phyloP scores from a whole-genome alignment of 1,139 yeast species.

The Protomyces pachydermus region DNA sequence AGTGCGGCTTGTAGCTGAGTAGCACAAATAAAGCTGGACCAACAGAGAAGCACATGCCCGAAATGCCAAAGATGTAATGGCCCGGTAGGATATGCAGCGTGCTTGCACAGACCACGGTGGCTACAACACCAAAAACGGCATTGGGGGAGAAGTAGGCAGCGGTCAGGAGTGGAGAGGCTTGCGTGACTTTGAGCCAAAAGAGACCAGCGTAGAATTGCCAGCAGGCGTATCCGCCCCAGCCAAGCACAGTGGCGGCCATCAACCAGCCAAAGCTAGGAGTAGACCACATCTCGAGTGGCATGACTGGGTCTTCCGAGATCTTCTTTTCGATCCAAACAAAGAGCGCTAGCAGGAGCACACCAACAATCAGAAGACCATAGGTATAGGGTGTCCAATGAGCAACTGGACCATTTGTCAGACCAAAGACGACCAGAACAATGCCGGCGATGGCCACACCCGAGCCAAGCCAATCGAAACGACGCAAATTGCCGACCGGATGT shows the following conservation, averaged over 20 bases:
- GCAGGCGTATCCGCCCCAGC: slow-evolving; percentile 21
- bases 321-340: slow-evolving; percentile 9
- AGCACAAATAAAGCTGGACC: not conserved
- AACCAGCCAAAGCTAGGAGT: slow-evolving; percentile 1
- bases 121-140: slow-evolving; percentile 44
- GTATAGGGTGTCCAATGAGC: slow-evolving; percentile 16
- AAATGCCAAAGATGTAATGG: slow-evolving; percentile 41
- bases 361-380: not conserved
- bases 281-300: slow-evolving; percentile 22
- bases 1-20: slow-evolving; percentile 34
- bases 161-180: slow-evolving; percentile 41
- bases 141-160: slow-evolving; percentile 46
- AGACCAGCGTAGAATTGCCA: slow-evolving; percentile 20
- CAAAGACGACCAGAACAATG: slow-evolving; percentile 15
- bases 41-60: slow-evolving; percentile 36
- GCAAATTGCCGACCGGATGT: not conserved
- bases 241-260: slow-evolving; percentile 9
- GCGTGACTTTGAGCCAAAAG: slow-evolving; percentile 42
- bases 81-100: slow-evolving; percentile 37
- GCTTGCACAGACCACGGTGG: slow-evolving; percentile 46
- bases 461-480: slow-evolving; percentile 8
- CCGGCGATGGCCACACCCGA: slow-evolving; percentile 1
- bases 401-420: slow-evolving; percentile 5
- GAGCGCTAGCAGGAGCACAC: not conserved
- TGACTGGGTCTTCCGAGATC: slow-evolving; percentile 2